Conservation (phyloP, 2,329 filamentous ascomycete species). For the Ceratocystis diversiconidia region DNA sequence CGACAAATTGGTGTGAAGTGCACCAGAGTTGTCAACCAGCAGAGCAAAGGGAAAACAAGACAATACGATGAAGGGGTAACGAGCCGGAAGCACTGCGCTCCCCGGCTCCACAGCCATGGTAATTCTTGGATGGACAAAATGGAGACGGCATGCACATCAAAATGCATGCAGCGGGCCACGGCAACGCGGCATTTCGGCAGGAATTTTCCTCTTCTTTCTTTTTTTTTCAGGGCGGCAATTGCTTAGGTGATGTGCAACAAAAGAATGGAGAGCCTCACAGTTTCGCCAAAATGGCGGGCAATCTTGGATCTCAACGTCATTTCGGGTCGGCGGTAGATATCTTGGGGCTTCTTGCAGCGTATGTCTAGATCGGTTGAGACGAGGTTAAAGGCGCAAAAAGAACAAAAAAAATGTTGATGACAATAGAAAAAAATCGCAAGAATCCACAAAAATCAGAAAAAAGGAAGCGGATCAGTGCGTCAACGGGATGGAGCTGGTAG, state of each 20-base stretch:
- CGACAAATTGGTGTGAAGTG: background rate
- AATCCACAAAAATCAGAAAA: background rate
- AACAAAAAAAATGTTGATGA: background rate
- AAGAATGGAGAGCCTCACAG: conserved; percentile 26
- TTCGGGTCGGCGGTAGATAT: background rate
- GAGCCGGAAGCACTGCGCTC: background rate
- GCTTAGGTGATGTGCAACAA: conserved; percentile 12
- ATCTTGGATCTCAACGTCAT: conserved; percentile 27
- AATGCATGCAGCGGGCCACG: background rate
- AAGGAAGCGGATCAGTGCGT: conserved; percentile 2
- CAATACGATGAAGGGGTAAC: background rate
- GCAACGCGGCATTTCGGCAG: background rate
- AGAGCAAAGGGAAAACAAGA: background rate
- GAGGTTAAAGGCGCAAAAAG: background rate
- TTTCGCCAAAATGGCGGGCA: conserved; percentile 36
- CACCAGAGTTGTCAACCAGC: background rate
- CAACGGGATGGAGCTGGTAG: background rate
- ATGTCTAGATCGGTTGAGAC: background rate
- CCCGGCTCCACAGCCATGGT: background rate
- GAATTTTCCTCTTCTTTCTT: background rate
- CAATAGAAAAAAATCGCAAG: background rate
- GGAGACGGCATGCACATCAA: background rate
- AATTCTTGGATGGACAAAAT: background rate
- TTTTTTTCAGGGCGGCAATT: background rate
- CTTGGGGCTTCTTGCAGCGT: background rate